These are phyloP conservation scores for Tilletia indica DNA, from an alignment of 1,284 basidiomycete species.

Conservation along the genomic window DNA sequence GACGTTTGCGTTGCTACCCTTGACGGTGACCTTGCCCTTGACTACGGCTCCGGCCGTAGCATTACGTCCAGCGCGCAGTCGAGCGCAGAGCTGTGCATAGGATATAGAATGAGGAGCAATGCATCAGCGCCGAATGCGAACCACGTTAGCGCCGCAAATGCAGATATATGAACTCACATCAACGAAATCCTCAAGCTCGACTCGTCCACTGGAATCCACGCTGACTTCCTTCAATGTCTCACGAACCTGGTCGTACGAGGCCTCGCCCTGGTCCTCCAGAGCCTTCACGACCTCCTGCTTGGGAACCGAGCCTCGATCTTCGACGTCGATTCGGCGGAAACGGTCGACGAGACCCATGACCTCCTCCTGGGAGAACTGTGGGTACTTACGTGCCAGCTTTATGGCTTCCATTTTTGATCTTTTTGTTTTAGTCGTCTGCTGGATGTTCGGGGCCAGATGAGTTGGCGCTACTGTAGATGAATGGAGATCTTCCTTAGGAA, in stretches of 20 bases:
- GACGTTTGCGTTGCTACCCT: conserved; percentile 90
- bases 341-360: conserved; percentile 53
- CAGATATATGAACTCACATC: too few species aligned
- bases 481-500: too few species aligned
- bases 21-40: conserved; percentile 85
- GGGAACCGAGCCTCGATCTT: conserved; percentile 50
- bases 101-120: conserved; percentile 22
- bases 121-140: neutral
- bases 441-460: neutral
- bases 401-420: conserved; percentile 70
- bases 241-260: conserved; percentile 54
- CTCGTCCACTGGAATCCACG: conserved; percentile 88
- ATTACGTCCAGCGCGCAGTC: conserved; percentile 63
- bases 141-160: too few species aligned
- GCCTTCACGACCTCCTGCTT: conserved; percentile 52
- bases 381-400: conserved; percentile 83
- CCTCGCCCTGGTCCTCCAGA: conserved; percentile 44
- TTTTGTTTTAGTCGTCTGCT: neutral
- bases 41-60: conserved; percentile 57
- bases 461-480: too few species aligned
- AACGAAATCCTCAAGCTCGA: conserved; percentile 97
- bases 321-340: conserved; percentile 51
- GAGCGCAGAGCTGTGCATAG: conserved; percentile 67
- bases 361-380: conserved; percentile 53
- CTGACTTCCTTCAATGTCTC: conserved; percentile 89